phyloP scores from a whole-genome alignment of 495 filamentous ascomycete species.

The Rhypophila decipiens region DNA sequence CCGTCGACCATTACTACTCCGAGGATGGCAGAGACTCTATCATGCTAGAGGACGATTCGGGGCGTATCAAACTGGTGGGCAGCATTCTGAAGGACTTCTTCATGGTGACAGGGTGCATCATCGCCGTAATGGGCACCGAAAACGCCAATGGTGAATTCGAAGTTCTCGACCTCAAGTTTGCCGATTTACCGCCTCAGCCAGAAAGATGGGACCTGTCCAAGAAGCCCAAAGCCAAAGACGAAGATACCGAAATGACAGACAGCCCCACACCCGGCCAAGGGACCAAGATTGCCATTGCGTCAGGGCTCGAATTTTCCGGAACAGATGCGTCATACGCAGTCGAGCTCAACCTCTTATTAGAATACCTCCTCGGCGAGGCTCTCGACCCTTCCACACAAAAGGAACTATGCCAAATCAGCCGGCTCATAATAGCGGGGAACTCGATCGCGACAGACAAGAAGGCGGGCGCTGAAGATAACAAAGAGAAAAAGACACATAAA shows the following conservation, averaged over 20 bases:
- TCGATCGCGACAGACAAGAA: conserved; percentile 54
- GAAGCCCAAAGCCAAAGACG: conserved; percentile 23
- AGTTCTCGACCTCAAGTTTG: conserved; percentile 79
- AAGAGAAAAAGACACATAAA: conserved; percentile 44
- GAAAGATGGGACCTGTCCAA: conserved; percentile 60
- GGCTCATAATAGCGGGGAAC: conserved; percentile 87
- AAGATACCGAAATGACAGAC: conserved; percentile 41
- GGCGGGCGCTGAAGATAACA: conserved; percentile 22
- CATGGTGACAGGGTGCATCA: conserved; percentile 84
- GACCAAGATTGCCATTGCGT: conserved; percentile 71
- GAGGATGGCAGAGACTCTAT: conserved; percentile 55
- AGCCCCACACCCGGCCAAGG: conserved; percentile 22
- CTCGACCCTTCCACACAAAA: conserved; percentile 50
- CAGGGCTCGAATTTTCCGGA: conserved; percentile 77
- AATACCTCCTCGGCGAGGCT: conserved; percentile 84
- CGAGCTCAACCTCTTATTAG: conserved; percentile 68
- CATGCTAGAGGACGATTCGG: conserved; percentile 95
- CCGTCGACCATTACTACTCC: conserved; percentile 69
- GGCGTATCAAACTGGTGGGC: conserved; percentile 78
- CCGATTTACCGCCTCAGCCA: conserved; percentile 77
- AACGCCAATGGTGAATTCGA: conserved; percentile 89
- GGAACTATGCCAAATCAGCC: conserved; percentile 62
- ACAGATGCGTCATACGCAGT: conserved; percentile 61
- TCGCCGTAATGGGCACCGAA: conserved; percentile 89
- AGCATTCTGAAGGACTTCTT: conserved; percentile 53